A percentile compares a stretch with the other conserved stretches of the same genome.
Conservation (phyloP, 768 basidiomycete species). For the Boletales sp. region DNA sequence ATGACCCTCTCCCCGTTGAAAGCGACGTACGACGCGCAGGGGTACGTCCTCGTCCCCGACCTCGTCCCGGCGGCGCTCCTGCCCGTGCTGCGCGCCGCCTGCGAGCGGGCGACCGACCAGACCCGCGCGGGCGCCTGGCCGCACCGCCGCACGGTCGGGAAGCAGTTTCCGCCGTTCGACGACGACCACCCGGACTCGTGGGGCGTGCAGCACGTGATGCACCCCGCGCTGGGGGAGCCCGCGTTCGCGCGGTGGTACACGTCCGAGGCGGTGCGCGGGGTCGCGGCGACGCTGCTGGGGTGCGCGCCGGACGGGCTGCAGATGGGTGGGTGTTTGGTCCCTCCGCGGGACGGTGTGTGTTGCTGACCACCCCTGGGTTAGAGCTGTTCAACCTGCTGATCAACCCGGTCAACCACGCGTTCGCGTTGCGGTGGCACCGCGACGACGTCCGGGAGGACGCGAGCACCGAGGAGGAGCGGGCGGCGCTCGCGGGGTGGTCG, state of each 20-base stretch:
- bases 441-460: slow-evolving; percentile 66
- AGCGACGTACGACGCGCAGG: slow-evolving; percentile 53
- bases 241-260: slow-evolving; percentile 69
- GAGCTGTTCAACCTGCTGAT: slow-evolving; percentile 77
- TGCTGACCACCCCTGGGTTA: too few species aligned
- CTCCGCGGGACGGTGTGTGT: too few species aligned
- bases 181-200: slow-evolving; percentile 61
- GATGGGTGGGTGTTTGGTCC: slow-evolving; percentile 50
- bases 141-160: slow-evolving; percentile 67
- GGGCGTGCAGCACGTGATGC: slow-evolving; percentile 84
- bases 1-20: slow-evolving; percentile 25
- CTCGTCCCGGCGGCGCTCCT: slow-evolving; percentile 45
- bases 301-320: slow-evolving; percentile 60
- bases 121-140: slow-evolving; percentile 64
- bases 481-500: slow-evolving; percentile 56
- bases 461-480: slow-evolving; percentile 53
- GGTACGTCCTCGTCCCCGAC: slow-evolving; percentile 59
- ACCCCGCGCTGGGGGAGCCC: slow-evolving; percentile 60
- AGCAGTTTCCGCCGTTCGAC: slow-evolving; percentile 74
- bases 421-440: slow-evolving; percentile 76
- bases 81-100: slow-evolving; percentile 44
- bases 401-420: slow-evolving; percentile 61
- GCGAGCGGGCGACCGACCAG: slow-evolving; percentile 44
- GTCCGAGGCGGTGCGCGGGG: slow-evolving; percentile 42
- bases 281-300: slow-evolving; percentile 45